A percentile compares a stretch with the other conserved stretches of the same genome.
Evolutionary conservation across 129 eudicot species (phyloP).

Genomic region (Ambrosia trifida): DNA sequence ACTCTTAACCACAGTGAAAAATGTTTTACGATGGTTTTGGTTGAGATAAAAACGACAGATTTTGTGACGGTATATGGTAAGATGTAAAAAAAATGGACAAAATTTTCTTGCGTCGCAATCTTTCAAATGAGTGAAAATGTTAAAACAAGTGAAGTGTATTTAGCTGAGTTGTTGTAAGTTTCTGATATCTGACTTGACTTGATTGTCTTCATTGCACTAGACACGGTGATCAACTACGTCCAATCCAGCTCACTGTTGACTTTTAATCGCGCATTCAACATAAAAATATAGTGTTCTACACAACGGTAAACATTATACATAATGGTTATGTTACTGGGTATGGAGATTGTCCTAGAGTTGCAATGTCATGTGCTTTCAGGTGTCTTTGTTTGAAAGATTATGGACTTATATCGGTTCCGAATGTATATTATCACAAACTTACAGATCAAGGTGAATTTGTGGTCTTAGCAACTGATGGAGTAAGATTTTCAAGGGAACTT

Average conservation of each 20-base stretch:
- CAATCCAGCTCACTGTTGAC: slow-evolving; percentile 71
- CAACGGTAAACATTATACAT: neutral
- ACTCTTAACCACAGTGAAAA: too few relatives aligned
- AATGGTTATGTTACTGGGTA: neutral
- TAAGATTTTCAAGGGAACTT: slow-evolving; percentile 26
- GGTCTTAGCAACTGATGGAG: slow-evolving; percentile 87
- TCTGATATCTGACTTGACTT: too few relatives aligned
- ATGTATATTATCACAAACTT: slow-evolving; percentile 53
- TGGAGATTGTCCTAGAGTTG: slow-evolving; percentile 84
- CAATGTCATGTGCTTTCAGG: slow-evolving; percentile 84
- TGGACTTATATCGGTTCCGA: slow-evolving; percentile 68
- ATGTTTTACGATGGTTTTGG: too few relatives aligned
- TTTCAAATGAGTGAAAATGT: too few relatives aligned
- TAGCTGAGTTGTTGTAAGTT: neutral
- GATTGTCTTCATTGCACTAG: slow-evolving; percentile 70
- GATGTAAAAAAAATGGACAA: too few relatives aligned
- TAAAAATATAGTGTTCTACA: slow-evolving; percentile 6
- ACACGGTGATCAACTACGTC: slow-evolving; percentile 43
- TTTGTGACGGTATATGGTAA: too few relatives aligned
- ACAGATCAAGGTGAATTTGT: slow-evolving; percentile 67
- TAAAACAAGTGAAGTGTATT: neutral
- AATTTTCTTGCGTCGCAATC: too few relatives aligned
- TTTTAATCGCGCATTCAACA: slow-evolving; percentile 72
- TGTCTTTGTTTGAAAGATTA: slow-evolving; percentile 81
- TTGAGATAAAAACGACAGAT: too few relatives aligned